Evolutionary conservation across 257 asterid genomes (phyloP).

Genomic region (Scutellaria galericulata): DNA sequence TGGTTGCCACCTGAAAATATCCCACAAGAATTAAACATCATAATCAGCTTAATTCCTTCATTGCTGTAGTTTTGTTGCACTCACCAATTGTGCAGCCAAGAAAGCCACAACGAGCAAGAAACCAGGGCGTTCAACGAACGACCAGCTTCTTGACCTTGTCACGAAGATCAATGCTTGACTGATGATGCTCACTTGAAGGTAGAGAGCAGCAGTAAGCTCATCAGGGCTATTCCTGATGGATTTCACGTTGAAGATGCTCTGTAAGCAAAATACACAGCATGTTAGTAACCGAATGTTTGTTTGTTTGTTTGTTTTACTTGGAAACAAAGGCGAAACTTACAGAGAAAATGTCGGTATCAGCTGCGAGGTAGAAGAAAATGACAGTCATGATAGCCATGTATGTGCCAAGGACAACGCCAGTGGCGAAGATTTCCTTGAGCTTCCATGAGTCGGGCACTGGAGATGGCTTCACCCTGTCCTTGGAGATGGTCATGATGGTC

Average conservation of each 20-base stretch:
- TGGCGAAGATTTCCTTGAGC: conserved; percentile 86
- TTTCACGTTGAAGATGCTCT: conserved; percentile 56
- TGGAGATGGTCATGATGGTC: conserved; percentile 94
- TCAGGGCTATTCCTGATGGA: conserved; percentile 51
- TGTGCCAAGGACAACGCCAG: conserved; percentile 85
- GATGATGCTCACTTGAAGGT: conserved; percentile 95
- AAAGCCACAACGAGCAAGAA: conserved; percentile 68
- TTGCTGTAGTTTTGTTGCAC: not conserved
- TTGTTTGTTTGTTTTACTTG: no score
- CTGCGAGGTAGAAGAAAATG: conserved; percentile 75
- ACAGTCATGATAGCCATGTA: conserved; percentile 83
- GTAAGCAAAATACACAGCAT: not conserved
- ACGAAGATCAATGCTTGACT: conserved; percentile 94
- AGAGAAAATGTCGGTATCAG: conserved; percentile 69
- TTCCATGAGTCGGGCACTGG: conserved; percentile 96
- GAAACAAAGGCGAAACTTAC: conserved; percentile 37
- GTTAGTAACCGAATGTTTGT: not conserved
- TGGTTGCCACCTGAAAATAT: conserved; percentile 59
- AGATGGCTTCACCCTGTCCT: conserved; percentile 86
- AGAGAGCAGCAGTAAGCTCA: conserved; percentile 80
- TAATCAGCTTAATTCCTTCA: no score
- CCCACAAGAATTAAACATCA: not conserved
- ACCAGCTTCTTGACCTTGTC: conserved; percentile 88
- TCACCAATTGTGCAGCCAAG: conserved; percentile 74
- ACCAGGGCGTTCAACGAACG: conserved; percentile 83